Evolutionary conservation across 495 filamentous ascomycete species (phyloP).

Genomic region (Aspergillus nanangensis): DNA sequence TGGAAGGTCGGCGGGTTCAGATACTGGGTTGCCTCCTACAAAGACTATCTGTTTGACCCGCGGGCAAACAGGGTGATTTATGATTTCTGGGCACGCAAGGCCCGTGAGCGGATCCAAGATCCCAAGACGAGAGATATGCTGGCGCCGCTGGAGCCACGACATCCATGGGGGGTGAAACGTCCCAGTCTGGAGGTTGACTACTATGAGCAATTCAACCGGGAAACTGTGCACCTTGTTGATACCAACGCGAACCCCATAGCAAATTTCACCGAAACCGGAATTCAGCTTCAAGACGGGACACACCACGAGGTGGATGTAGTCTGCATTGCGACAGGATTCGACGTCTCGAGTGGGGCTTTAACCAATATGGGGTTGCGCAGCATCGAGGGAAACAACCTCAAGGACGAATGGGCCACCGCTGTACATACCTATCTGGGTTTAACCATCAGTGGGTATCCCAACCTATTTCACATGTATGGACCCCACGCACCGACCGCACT

Average conservation of each 20-base stretch:
- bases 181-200: constrained; percentile 51
- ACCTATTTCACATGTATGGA: constrained; percentile 51
- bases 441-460: constrained; percentile 44
- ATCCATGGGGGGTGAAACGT: constrained; percentile 52
- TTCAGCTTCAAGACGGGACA: constrained; percentile 35
- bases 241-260: constrained; percentile 45
- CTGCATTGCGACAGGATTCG: constrained; percentile 54
- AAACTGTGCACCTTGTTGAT: constrained; percentile 51
- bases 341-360: constrained; percentile 48
- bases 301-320: constrained; percentile 48
- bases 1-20: constrained; percentile 48
- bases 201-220: constrained; percentile 54
- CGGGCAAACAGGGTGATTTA: constrained; percentile 48
- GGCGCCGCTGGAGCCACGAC: constrained; percentile 47
- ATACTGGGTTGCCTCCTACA: constrained; percentile 46
- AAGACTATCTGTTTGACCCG: constrained; percentile 43
- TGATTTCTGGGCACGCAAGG: constrained; percentile 54
- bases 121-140: constrained; percentile 45
- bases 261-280: constrained; percentile 41
- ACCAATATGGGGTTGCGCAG: constrained; percentile 44
- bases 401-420: constrained; percentile 43
- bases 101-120: constrained; percentile 45
- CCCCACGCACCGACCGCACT: constrained; percentile 47
- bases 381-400: constrained; percentile 32
- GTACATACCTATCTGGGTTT: constrained; percentile 47